Evolutionary conservation across 306 rosid species (phyloP).

Genomic region (Castanea crenata): DNA sequence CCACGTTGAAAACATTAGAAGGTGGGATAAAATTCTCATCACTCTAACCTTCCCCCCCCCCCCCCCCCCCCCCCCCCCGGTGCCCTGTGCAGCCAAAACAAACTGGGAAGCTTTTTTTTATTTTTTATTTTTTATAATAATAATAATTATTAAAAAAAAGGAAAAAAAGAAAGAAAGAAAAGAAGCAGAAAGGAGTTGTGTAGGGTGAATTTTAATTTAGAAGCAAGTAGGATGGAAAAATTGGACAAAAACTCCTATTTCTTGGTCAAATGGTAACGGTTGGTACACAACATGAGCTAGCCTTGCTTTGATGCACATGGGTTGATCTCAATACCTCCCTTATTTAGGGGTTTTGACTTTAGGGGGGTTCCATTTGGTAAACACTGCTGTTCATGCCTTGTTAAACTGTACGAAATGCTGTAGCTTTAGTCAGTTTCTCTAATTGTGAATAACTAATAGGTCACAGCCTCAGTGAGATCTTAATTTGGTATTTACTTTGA

Average conservation of each 20-base stretch:
- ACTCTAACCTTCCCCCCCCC: too few relatives aligned
- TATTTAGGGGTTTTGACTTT: neutral
- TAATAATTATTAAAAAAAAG: too few relatives aligned
- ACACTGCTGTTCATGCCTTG: neutral
- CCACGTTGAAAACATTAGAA: neutral
- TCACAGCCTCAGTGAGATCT: slow-evolving; percentile 11
- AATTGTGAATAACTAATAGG: slow-evolving; percentile 11
- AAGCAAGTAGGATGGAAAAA: neutral
- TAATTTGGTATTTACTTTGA: slow-evolving; percentile 22
- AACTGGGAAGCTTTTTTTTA: too few relatives aligned
- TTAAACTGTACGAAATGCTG: neutral
- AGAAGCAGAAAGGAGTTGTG: neutral
- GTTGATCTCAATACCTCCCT: neutral
- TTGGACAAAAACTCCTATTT: neutral
- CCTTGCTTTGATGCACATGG: neutral
- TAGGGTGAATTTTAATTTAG: too few relatives aligned
- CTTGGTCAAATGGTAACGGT: neutral
- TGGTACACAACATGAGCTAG: neutral
- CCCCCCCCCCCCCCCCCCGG: too few relatives aligned
- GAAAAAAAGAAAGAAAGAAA: neutral
- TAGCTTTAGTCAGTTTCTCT: neutral
- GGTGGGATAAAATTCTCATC: neutral
- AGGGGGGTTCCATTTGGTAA: neutral
- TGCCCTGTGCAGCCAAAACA: too few relatives aligned
- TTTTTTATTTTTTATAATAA: too few relatives aligned